Base-by-base conservation (phyloP, 139 green algal genomes). In the Auxenochlorella protothecoides region DNA sequence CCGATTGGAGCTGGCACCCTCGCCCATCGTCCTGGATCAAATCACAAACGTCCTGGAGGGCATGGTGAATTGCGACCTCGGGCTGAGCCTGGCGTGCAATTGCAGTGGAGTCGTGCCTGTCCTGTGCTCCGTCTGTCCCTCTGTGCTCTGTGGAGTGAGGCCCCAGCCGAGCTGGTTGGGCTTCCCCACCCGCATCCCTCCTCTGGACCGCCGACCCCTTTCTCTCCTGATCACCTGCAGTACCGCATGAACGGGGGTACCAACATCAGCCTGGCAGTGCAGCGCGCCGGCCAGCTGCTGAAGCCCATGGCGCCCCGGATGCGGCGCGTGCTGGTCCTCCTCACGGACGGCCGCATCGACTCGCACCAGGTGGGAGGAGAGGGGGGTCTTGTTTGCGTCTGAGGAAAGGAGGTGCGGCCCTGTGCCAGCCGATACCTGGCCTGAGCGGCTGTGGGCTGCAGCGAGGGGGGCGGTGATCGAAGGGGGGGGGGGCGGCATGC, bases 191-290 rank as follows among this genome's bases (percentile, higher is more conserved):
- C 9, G 5, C 8, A 6, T 54, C 51, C 55, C n/a, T 59, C 55
- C 56, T 27, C 52, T 52, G 65, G 52, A 44, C 9, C 7, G 5
- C 2, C 52, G 27, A 10, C 62, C n/a, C 55, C 61, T 11, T 14
- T 4, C 15, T 9, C 14, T 3, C n/a, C 16, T 44, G n/a, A 57
- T 56, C 65, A 2, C 7, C 59, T 64, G 53, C 80, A 92, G 87
- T 70, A 74, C 57, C 85, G 87, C 57, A 91, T 94, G 73, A 91
- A 91, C 66, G 86, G 87, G 55, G 89, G 89, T 60, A 94, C 89
- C 71, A 92, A 94, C 83, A 85, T 92, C 62, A 75, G 78, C 8
- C 63, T 80, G 6, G 85, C 87, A 0, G 68, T 94, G 3, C 53
- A 76, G 52, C 81, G 82, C 71, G 88, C 88, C 4, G 84, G 85